Percentiles rank a stretch among this genome's conserved stretches.
Conservation (phyloP, 1,139 yeast genomes). For the Lodderomyces parapsilosis region DNA sequence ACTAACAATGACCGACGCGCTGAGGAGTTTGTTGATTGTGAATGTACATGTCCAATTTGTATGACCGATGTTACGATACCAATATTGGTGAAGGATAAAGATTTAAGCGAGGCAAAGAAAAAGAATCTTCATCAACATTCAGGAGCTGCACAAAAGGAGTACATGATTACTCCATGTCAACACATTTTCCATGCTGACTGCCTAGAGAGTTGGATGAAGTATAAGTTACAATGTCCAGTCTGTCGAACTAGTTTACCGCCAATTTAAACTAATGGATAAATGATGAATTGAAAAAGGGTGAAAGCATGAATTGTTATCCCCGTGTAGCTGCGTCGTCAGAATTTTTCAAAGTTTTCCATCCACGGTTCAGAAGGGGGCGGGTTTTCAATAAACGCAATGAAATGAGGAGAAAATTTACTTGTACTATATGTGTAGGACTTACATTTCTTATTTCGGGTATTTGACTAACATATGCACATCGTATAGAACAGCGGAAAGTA, state of each 20-base stretch:
- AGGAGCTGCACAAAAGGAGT: slow-evolving; percentile 34
- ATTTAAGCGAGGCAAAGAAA: slow-evolving; percentile 14
- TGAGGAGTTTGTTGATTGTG: slow-evolving; percentile 28
- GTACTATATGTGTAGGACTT: not conserved
- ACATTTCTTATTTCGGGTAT: not conserved
- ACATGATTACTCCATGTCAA: slow-evolving; percentile 91
- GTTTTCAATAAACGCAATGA: too few relatives aligned
- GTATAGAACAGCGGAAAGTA: not conserved
- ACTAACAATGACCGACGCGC: slow-evolving; percentile 13
- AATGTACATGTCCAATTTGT: slow-evolving; percentile 81
- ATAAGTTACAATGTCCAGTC: slow-evolving; percentile 90
- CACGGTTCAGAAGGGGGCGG: not conserved
- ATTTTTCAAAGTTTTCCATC: too few relatives aligned
- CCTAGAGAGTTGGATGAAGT: slow-evolving; percentile 90
- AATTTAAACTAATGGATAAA: slow-evolving; percentile 12
- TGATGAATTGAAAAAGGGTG: too few relatives aligned
- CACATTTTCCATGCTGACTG: slow-evolving; percentile 89
- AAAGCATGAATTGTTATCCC: too few relatives aligned
- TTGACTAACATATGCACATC: not conserved
- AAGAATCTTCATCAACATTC: slow-evolving; percentile 18
- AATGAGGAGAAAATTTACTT: not conserved
- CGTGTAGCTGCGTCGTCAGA: too few relatives aligned
- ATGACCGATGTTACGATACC: slow-evolving; percentile 75
- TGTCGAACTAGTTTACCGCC: slow-evolving; percentile 89
- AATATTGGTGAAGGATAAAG: slow-evolving; percentile 27